Evolutionary conservation across 1,284 basidiomycete genomes (phyloP).

Genomic region (Cutaneotrichosporon cavernicola): DNA sequence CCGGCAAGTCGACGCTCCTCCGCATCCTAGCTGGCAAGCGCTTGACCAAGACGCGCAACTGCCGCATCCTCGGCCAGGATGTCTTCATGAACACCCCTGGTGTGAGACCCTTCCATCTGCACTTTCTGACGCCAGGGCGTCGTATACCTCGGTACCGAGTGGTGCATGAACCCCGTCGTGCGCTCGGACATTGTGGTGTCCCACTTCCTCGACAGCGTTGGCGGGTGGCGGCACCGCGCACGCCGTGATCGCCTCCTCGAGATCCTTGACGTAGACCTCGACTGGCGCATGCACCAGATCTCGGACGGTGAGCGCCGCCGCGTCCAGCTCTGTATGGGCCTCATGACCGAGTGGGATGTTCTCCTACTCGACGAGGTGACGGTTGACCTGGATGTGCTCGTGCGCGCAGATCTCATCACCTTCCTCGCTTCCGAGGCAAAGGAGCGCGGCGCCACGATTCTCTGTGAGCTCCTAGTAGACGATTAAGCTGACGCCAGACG

Average conservation of each 20-base stretch:
- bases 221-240: slow-evolving; percentile 89
- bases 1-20: slow-evolving; percentile 92
- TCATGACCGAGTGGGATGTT: slow-evolving; percentile 95
- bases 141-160: slow-evolving; percentile 89
- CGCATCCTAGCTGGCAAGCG: slow-evolving; percentile 93
- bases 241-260: slow-evolving; percentile 81
- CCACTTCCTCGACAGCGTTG: slow-evolving; percentile 89
- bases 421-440: slow-evolving; percentile 86
- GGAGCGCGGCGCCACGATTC: slow-evolving; percentile 76
- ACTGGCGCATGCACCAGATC: slow-evolving; percentile 70
- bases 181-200: slow-evolving; percentile 85
- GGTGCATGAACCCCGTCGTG: slow-evolving; percentile 96
- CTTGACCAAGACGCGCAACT: slow-evolving; percentile 66
- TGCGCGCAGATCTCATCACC: slow-evolving; percentile 81
- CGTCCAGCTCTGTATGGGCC: slow-evolving; percentile 93
- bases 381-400: slow-evolving; percentile 96
- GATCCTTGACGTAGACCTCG: slow-evolving; percentile 89
- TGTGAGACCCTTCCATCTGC: slow-evolving; percentile 32
- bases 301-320: slow-evolving; percentile 92
- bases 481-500: slow-evolving; percentile 57
- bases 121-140: slow-evolving; percentile 58
- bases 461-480: slow-evolving; percentile 61
- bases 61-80: slow-evolving; percentile 74
- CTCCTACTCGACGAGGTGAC: slow-evolving; percentile 95
- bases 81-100: slow-evolving; percentile 67